A percentile compares a stretch with the other conserved stretches of the same genome.
These are phyloP conservation scores for Pelargonium nanum DNA, from an alignment of 345 rosid genomes.

Conservation along the genomic window DNA sequence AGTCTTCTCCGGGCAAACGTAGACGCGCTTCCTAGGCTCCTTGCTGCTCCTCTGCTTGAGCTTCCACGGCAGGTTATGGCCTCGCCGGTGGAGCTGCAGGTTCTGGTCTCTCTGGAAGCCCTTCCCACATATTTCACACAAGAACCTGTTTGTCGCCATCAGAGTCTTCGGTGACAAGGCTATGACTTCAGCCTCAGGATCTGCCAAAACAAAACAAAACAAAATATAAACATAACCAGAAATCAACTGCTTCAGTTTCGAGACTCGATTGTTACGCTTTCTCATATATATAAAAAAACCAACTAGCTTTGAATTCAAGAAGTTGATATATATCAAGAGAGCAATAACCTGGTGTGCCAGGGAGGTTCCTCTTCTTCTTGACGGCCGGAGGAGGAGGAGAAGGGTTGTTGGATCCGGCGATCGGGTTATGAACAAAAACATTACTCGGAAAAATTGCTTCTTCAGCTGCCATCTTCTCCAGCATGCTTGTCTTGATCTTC, in stretches of 20 bases:
- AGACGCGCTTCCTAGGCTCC: constrained; percentile 72
- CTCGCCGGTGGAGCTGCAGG: constrained; percentile 86
- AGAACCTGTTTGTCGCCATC: constrained; percentile 94
- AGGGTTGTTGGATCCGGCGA: not conserved
- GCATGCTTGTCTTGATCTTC: not conserved
- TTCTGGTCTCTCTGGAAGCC: constrained; percentile 98
- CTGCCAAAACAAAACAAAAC: constrained; percentile 20
- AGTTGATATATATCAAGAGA: not conserved
- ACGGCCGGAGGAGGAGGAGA: constrained; percentile 35
- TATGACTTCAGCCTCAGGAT: constrained; percentile 97
- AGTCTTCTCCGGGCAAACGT: constrained; percentile 83
- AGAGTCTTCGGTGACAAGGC: constrained; percentile 91
- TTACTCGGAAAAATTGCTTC: not conserved
- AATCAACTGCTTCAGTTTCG: not conserved
- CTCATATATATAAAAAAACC: not conserved
- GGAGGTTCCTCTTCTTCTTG: constrained; percentile 91
- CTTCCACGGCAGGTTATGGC: constrained; percentile 98
- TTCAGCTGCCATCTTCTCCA: not conserved
- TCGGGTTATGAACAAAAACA: not conserved
- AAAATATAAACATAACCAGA: not conserved
- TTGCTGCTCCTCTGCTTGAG: constrained; percentile 84
- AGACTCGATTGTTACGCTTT: not conserved
- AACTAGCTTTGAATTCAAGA: not conserved
- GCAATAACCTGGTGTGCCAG: constrained; percentile 83
- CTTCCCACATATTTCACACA: constrained; percentile 91